These are phyloP conservation scores for Quaeritorhiza haematococci DNA, from an alignment of 371 early-diverging fungal species.

Conservation along the genomic window DNA sequence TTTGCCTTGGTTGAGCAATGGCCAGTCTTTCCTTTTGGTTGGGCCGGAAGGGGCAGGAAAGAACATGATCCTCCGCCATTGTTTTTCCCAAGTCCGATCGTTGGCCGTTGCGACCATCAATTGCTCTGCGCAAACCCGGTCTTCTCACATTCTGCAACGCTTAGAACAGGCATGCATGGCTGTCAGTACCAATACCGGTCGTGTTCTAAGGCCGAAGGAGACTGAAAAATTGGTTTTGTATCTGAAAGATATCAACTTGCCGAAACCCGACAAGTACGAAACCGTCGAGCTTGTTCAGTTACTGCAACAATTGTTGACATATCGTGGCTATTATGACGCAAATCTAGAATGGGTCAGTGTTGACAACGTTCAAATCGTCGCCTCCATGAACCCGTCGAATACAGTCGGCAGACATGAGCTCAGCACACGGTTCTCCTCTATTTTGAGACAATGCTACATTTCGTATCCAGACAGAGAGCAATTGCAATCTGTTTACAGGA, in stretches of 20 bases:
- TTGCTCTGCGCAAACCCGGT: slow-evolving; percentile 46
- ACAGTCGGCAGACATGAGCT: slow-evolving; percentile 35
- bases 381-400: slow-evolving; percentile 42
- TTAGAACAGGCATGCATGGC: slow-evolving; percentile 39
- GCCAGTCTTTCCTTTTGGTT: slow-evolving; percentile 35
- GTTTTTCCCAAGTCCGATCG: slow-evolving; percentile 31
- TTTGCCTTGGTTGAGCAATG: slow-evolving; percentile 41
- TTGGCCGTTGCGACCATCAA: slow-evolving; percentile 37
- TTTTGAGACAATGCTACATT: slow-evolving; percentile 31
- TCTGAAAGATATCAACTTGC: slow-evolving; percentile 49
- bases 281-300: slow-evolving; percentile 47
- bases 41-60: slow-evolving; percentile 52
- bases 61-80: slow-evolving; percentile 36
- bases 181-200: slow-evolving; percentile 34
- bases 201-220: slow-evolving; percentile 42
- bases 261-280: slow-evolving; percentile 46
- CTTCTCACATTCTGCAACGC: slow-evolving; percentile 38
- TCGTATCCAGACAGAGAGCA: slow-evolving; percentile 37
- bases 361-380: slow-evolving; percentile 49
- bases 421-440: slow-evolving; percentile 40
- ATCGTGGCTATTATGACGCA: slow-evolving; percentile 44
- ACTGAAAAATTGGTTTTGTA: slow-evolving; percentile 41
- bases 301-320: slow-evolving; percentile 48
- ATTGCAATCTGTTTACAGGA: slow-evolving; percentile 31
- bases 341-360: slow-evolving; percentile 48